Conservation (phyloP, 1,284 basidiomycete species). For the Puccinia brachypodii region DNA sequence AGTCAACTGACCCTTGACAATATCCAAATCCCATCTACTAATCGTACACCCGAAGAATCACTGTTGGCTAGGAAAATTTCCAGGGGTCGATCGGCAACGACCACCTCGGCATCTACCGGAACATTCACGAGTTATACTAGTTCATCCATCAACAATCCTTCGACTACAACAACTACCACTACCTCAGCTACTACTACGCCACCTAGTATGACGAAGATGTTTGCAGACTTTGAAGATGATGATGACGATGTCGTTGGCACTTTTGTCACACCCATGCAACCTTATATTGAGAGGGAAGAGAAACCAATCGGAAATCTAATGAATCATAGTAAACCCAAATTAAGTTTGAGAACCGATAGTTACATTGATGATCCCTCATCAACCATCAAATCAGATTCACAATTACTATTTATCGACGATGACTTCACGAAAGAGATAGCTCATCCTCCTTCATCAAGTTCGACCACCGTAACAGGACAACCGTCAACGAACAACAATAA, state of each 20-base stretch:
- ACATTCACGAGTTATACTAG: constrained; percentile 24
- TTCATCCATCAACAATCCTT: constrained; percentile 11
- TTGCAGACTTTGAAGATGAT: constrained; percentile 39
- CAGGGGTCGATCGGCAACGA: constrained; percentile 20
- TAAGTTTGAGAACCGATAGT: constrained; percentile 31
- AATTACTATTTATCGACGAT: not conserved
- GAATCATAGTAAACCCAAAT: constrained; percentile 43
- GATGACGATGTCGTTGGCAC: constrained; percentile 47
- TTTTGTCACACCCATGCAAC: constrained; percentile 48
- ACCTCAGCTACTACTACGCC: not conserved
- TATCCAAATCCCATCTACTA: not conserved
- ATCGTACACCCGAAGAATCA: not conserved
- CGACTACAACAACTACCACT: no score
- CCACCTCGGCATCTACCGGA: constrained; percentile 10
- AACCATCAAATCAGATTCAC: not conserved
- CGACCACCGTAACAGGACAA: not conserved
- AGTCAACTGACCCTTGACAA: constrained; percentile 14
- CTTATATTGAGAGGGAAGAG: not conserved
- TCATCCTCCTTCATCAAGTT: not conserved
- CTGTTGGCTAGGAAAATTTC: not conserved
- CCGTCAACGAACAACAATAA: not conserved
- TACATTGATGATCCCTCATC: not conserved
- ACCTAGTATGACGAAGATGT: not conserved
- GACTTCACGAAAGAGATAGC: not conserved
- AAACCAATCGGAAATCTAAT: not conserved